Evolutionary conservation across 2,329 filamentous ascomycete species (phyloP), one percentile per base, ranked within the genome.

Genomic region (Diaporthe aspalathi): DNA sequence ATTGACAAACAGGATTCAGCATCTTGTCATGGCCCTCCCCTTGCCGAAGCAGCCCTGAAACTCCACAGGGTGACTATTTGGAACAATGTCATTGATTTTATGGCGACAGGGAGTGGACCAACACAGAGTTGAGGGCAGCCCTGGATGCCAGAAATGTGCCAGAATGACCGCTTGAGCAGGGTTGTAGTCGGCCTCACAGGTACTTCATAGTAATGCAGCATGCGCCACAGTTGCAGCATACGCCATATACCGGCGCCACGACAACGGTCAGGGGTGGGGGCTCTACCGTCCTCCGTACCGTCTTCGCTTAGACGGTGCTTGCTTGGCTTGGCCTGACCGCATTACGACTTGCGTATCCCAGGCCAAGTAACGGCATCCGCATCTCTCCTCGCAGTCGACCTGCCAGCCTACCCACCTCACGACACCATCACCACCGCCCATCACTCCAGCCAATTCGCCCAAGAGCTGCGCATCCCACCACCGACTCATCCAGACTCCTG

Each of bases 401-500:
- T 16, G 38, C 52, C 66, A 66, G 35, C 67, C 62, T 68, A 45
- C 53, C 32, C 29, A 67, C 47, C 56, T 52, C 60, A 63, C 32
- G 35, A 73, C 56, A 68, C 24, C 68, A 71, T 62, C 65, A 60
- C 71, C 57, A 35, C 29, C 32, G 22, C 35, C 35, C 70, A 43
- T 54, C 43, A 47, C 20, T 43, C 14, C 60, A n/a, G 35, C 22
- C 40, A 53, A 49, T 27, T 52, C 50, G 27, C 16, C 14, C 60
- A 40, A 70, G 72, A 73, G 72, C 72, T 73, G 70, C 70, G 70
- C 72, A 66, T 54, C 72, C 71, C 8, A 74, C 47, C 71, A 68
- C n/a, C 66, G 74, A 71, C 76, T 78, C 67, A 78, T 72, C 70
- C 76, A 77, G 73, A 77, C 75, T 17, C 62, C 66, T 74, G 76